Percentiles rank a stretch among this genome's conserved stretches.
phyloP scores from a whole-genome alignment of 108 stramenopile genomes.

The Pseudonitzschia multistriata region DNA sequence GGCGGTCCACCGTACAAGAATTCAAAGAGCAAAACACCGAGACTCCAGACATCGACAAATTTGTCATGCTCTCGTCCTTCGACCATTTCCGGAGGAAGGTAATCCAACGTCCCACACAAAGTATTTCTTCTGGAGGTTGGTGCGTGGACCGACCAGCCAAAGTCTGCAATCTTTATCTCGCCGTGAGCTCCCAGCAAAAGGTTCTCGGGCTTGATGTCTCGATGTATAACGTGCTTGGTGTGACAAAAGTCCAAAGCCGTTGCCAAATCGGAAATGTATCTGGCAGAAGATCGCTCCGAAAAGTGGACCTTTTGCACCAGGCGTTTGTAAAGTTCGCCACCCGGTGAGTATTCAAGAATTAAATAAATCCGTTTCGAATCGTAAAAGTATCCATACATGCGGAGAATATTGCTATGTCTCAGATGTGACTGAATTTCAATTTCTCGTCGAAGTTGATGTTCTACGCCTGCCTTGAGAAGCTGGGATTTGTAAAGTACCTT shows the following conservation, averaged over 20 bases:
- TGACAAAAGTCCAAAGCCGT: conserved; percentile 94
- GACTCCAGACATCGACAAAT: conserved; percentile 90
- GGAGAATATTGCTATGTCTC: conserved; percentile 93
- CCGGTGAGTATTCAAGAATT: conserved; percentile 95
- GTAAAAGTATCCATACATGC: conserved; percentile 98
- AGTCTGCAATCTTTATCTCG: conserved; percentile 99
- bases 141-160: conserved; percentile 99
- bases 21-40: conserved; percentile 95
- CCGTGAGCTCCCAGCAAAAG: conserved; percentile 87
- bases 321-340: conserved; percentile 96
- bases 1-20: conserved; percentile 94
- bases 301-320: conserved; percentile 80
- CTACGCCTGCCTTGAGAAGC: conserved; percentile 92
- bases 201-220: conserved; percentile 99
- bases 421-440: conserved; percentile 99
- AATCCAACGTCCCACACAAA: conserved; percentile 98
- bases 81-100: conserved; percentile 99
- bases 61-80: conserved; percentile 90
- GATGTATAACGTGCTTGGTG: conserved; percentile 95
- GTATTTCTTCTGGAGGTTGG: conserved; percentile 90
- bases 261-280: conserved; percentile 88
- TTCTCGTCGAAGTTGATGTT: conserved; percentile 97
- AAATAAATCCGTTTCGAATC: conserved; percentile 96
- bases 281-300: conserved; percentile 75
- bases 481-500: conserved; percentile 97